Base-by-base conservation (phyloP, 1,284 basidiomycete genomes). In the Ustilago trichophora region DNA sequence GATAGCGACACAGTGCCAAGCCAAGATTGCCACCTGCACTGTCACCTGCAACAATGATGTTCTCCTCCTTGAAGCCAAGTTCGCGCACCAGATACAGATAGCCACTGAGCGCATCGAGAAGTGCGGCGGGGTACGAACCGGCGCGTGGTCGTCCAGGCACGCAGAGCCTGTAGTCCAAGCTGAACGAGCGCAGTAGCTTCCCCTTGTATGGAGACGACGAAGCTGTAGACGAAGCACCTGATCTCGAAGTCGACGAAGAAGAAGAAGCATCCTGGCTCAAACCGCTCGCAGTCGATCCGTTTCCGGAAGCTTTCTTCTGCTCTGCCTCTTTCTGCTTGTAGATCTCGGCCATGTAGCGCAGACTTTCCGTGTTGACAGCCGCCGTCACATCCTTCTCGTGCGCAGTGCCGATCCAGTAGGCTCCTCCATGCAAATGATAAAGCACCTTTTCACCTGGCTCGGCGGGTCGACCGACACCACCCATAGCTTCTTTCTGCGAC, bases 21-120 rank as follows among this genome's bases (percentile, higher is more conserved):
- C 86, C 87, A 3, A 90, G 83, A 74, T 90, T 89, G 0, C 88
- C 89, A 3, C 90, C 90, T 0, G 89, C 88, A 35, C 86, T 87
- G 75, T 90, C 89, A 16, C 89, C 89, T 7, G 86, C 85, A 22
- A 91, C 73, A 26, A 88, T 77, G 46, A 90, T 86, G 72, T 88
- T 87, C 57, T 83, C 83, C 8, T 75, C 70, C 13, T 52, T 26
- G 38, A 80, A 80, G 13, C 68, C 65, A 9, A 73, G 65, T 8
- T 54, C 41, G 8, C 66, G 55, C 12, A 75, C 62, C 9, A 81
- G 57, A 49, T 81, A 80, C 10, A 72, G 51, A 43, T 78, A 81
- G 21, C 72, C 75, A 19, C 73, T 59, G 1, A 81, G 50, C 10
- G 75, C 72, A 42, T 81, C 79, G 12, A 76, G 47, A 1, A 80